Evolutionary conservation across 805 yeast genomes (phyloP), one percentile per base, ranked within the genome.

Genomic region (Kuraishia piskuri): DNA sequence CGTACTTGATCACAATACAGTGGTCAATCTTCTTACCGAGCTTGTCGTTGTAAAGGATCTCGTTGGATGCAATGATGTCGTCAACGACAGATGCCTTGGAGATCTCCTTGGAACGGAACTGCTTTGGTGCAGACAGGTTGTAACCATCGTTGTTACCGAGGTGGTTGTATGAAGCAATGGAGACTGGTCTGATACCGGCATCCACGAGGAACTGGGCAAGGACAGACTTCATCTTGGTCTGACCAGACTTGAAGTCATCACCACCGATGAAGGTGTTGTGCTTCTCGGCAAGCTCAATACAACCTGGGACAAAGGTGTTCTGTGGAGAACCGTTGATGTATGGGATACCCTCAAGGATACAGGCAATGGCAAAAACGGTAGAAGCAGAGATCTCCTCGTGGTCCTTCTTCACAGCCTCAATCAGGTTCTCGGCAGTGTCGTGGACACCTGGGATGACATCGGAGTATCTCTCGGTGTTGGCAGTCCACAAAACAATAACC

Each of bases 321-420:
- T 91, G 98, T 52, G 98, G 98, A 46, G 97, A 90, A 49, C 97
- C 98, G 65, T 91, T 91, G 70, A 91, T 89, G 75, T 90, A 91
- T 52, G 97, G 95, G 55, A 84, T 83, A 47, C 82, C 79, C 70
- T 92, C 97, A 64, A 91, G 78, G 61, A 92, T 92, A 52, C 89
- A 82, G 19, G 98, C 98, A 60, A 89, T 88, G 9, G 97, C 97
- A 65, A 92, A 91, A 52, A 91, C 69, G n/a, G 96, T 90, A 14
- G 96, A 89, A 56, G 97, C 97, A 48, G 96, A 80, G 58, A 91
- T 80, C 73, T 91, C 97, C 45, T 71, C 77, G 66, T 91, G 96
- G 62, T 88, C 89, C 40, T 68, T 68, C 72, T 89, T 90, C 69
- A 91, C 83, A 20, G 96, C 67, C 51, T 76, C 71, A 59, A 91